Base-by-base conservation (phyloP, 495 filamentous ascomycete species). In the Trichoderma parareesei region DNA sequence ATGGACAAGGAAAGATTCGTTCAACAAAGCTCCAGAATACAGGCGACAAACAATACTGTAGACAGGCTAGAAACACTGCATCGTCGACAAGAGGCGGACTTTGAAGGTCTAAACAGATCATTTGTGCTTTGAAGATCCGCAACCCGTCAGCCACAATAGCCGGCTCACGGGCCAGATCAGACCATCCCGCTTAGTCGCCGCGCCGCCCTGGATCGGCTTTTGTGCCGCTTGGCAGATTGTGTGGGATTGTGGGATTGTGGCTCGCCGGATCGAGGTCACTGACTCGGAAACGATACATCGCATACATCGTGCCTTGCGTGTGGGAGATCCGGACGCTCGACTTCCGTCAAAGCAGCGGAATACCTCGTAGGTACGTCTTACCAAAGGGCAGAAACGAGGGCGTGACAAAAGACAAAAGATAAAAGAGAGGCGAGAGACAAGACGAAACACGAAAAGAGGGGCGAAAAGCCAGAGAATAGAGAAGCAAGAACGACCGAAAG, bases 141-240 rank as follows among this genome's bases (percentile, higher is more conserved):
- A 27, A 27, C 53, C 53, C 53, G 53, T 57, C 53, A 57, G 53
- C 53, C 53, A 57, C 48, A 27, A 2, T n/a, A 18, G 18, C 53
- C 53, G 53, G 53, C 27, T 57, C 53, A 57, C 53, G 53, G 53
- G 53, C 53, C 53, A 57, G 20, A 57, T 57, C 53, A 57, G 53
- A 38, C 53, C 53, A 57, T 57, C 27, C 27, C 53, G 5, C 35
- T 57, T 57, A 57, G 53, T 57, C 53, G 35, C 33, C 16, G 20
- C 27, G 20, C 27, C 27, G 9, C 27, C 27, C 27, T 27, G 2
- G 27, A 27, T 57, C 18, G 7, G 18, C 20, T 57, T 33, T 11
- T 27, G 6, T 10, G 7, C 49, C 49, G 46, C 27, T 11, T 35
- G 53, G 53, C 53, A 48, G 44, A 48, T 57, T 37, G 9, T 9